phyloP scores from a whole-genome alignment of 345 rosid genomes.

The Sonneratia caseolaris region DNA sequence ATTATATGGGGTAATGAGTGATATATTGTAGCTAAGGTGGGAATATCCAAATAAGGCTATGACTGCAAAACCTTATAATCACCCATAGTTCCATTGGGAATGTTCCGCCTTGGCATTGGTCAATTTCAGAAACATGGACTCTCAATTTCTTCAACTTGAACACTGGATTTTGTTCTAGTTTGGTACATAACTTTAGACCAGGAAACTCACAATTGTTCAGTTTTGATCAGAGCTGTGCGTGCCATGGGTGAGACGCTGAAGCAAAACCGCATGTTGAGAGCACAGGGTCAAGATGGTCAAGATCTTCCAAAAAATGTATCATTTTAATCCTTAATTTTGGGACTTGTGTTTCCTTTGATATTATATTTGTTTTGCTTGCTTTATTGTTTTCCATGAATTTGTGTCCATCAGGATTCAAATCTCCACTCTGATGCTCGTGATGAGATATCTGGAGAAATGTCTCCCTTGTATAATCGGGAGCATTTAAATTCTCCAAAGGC shows the following conservation, averaged over 20 bases:
- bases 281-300: constrained; percentile 35
- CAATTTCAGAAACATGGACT: background rate
- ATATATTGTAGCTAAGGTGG: too few species aligned
- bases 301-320: constrained; percentile 58
- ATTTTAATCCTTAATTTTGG: background rate
- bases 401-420: constrained; percentile 38
- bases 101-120: background rate
- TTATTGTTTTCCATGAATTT: background rate
- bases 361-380: background rate
- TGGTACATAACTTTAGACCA: background rate
- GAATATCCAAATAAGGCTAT: background rate
- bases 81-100: background rate
- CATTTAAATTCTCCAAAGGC: constrained; percentile 74
- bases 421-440: constrained; percentile 47
- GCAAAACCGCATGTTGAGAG: constrained; percentile 75
- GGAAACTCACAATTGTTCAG: background rate
- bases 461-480: constrained; percentile 48
- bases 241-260: constrained; percentile 92
- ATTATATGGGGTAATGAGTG: background rate
- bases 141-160: background rate
- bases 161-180: background rate
- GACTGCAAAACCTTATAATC: background rate
- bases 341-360: background rate
- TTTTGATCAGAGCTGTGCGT: constrained; percentile 72
- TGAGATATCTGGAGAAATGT: constrained; percentile 53